phyloP scores from a whole-genome alignment of 2,329 filamentous ascomycete genomes.

The Fulvia fulva region DNA sequence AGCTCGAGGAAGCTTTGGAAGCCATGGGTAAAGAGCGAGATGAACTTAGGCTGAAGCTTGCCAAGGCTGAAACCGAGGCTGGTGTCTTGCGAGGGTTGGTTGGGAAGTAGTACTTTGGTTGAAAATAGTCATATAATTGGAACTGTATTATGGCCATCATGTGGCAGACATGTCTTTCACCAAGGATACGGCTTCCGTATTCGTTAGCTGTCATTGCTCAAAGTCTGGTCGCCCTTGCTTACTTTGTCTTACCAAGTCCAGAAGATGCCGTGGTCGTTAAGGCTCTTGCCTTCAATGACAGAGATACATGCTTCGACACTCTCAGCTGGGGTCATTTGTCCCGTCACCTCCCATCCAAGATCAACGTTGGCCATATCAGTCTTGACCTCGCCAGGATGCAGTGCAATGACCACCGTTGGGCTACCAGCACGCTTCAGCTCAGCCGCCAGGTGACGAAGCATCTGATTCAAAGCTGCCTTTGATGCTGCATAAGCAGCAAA shows the following conservation, averaged over 20 bases:
- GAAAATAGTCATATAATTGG: too few relatives aligned
- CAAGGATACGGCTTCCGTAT: constrained; percentile 27
- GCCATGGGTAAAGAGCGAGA: constrained; percentile 60
- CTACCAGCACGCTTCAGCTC: constrained; percentile 51
- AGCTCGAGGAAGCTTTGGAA: constrained; percentile 58
- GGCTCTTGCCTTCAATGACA: constrained; percentile 49
- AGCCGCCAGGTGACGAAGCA: constrained; percentile 52
- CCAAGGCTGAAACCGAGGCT: constrained; percentile 62
- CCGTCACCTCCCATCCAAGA: constrained; percentile 50
- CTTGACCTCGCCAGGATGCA: constrained; percentile 56
- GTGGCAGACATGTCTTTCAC: constrained; percentile 14
- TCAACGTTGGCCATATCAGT: constrained; percentile 54
- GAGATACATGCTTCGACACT: constrained; percentile 49
- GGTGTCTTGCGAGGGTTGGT: constrained; percentile 47
- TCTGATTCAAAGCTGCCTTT: constrained; percentile 56
- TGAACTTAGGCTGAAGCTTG: constrained; percentile 59
- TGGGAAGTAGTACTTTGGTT: constrained; percentile 6
- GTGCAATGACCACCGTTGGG: constrained; percentile 49
- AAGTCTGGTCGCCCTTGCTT: neutral
- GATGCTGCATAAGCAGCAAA: constrained; percentile 56
- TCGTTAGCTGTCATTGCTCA: constrained; percentile 2
- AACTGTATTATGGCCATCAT: neutral
- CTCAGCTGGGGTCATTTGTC: constrained; percentile 49
- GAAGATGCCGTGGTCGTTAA: constrained; percentile 51
- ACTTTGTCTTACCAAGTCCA: constrained; percentile 55